Conservation (phyloP, 2,329 filamentous ascomycete genomes). For the Elsinoe australis region DNA sequence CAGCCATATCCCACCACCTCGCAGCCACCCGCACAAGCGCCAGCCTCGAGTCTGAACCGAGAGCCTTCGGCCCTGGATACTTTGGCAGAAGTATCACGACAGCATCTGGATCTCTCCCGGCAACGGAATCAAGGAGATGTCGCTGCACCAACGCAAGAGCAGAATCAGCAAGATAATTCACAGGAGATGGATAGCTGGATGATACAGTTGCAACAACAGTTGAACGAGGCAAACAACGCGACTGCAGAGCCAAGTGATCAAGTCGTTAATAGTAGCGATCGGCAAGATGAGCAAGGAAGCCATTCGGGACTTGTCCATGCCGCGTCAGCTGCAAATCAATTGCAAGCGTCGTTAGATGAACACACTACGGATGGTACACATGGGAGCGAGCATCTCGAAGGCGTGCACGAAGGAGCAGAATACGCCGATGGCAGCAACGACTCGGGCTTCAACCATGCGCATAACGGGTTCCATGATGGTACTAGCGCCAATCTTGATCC, state of each 20-base stretch:
- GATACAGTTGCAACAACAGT: slow-evolving; percentile 20
- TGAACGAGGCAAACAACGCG: slow-evolving; percentile 18
- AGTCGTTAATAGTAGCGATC: background rate
- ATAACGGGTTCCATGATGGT: background rate
- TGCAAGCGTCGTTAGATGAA: slow-evolving; percentile 2
- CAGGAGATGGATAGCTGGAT: slow-evolving; percentile 20
- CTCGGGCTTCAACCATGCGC: too few species aligned
- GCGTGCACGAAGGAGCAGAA: too few species aligned
- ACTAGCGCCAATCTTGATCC: background rate
- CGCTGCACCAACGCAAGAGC: slow-evolving; percentile 23
- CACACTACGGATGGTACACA: background rate
- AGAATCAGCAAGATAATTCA: slow-evolving; percentile 28
- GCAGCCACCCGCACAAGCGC: slow-evolving; percentile 17
- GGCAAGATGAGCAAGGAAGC: slow-evolving; percentile 7
- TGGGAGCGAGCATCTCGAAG: too few species aligned
- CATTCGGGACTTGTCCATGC: slow-evolving; percentile 20
- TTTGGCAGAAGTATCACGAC: slow-evolving; percentile 77
- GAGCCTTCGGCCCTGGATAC: slow-evolving; percentile 65
- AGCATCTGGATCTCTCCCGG: slow-evolving; percentile 58
- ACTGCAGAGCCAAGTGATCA: background rate
- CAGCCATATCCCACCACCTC: background rate
- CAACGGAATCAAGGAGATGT: slow-evolving; percentile 20
- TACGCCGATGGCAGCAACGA: too few species aligned
- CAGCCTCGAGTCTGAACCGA: slow-evolving; percentile 14
- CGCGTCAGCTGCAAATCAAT: slow-evolving; percentile 21